Base-by-base conservation (phyloP, 2,329 filamentous ascomycete species). In the Ceratocystiopsis sp. region DNA sequence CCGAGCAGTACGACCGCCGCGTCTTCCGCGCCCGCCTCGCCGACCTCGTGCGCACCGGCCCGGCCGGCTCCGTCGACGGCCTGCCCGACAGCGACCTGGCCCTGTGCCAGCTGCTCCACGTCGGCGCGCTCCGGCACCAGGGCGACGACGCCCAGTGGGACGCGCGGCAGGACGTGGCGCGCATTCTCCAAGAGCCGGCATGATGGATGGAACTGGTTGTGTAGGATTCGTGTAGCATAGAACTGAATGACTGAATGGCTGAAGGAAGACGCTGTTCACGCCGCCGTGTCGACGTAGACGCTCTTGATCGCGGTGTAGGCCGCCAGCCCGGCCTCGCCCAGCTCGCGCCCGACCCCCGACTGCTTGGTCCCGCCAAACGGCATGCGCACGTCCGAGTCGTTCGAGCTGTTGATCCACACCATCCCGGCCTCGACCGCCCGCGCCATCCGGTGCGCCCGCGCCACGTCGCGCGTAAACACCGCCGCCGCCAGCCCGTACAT, bases 401-500 rank as follows among this genome's bases (percentile, higher is more conserved):
- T 45, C n/a, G 40, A 42, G 37, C 48, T 41, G 48, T 65, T 65
- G 49, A 65, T 59, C 62, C 62, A 64, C 17, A 65, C 62, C 60
- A 61, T 65, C 37, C 73, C 73, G 8, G 71, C 66, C 55, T 76
- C 69, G 29, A 77, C 67, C 17, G 65, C 68, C 48, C 65, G 67
- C 35, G 67, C 61, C 16, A 64, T 54, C 38, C 56, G 55, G 48
- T 63, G 61, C 7, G 59, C 62, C 39, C 57, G 55, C 35, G 53
- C 64, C 44, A 76, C 63, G 51, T 75, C 64, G 50, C 65, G 57
- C 0, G 73, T 76, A 51, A 75, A 76, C 1, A 77, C 58, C 0
- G 71, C 68, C 18, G 65, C 65, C 10, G 58, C 71, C 29, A 77
- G 59, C 7, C 73, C 73, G 51, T 75, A 76, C 0, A 60, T 67